Percentiles rank a stretch among this genome's conserved stretches.
Evolutionary conservation across 2,329 filamentous ascomycete species (phyloP).

Genomic region (Hypoxylon sp.): DNA sequence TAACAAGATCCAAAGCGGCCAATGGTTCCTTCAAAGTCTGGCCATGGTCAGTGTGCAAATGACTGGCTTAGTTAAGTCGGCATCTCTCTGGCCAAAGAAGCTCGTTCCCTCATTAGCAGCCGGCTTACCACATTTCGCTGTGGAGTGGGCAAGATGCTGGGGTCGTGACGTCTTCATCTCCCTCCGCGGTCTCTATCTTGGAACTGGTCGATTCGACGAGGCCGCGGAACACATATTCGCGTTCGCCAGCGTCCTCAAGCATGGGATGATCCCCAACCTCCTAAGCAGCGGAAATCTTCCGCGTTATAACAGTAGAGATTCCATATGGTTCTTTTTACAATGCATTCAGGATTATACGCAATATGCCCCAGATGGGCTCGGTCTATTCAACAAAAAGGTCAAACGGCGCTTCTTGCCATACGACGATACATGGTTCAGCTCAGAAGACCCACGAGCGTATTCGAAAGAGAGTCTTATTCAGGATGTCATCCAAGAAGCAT

Average conservation of each 20-base stretch:
- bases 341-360: slow-evolving; percentile 93
- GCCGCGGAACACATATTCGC: slow-evolving; percentile 95
- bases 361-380: slow-evolving; percentile 82
- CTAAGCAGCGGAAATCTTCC: slow-evolving; percentile 87
- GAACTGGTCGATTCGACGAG: slow-evolving; percentile 88
- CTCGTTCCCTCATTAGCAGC: slow-evolving; percentile 89
- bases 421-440: slow-evolving; percentile 93
- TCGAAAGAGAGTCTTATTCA: slow-evolving; percentile 85
- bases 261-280: slow-evolving; percentile 98
- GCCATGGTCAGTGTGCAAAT: slow-evolving; percentile 94
- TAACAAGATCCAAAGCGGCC: slow-evolving; percentile 81
- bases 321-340: slow-evolving; percentile 98
- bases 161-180: slow-evolving; percentile 98
- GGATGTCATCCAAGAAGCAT: slow-evolving; percentile 91
- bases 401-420: slow-evolving; percentile 92
- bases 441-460: slow-evolving; percentile 87
- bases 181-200: slow-evolving; percentile 89
- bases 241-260: slow-evolving; percentile 96
- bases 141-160: slow-evolving; percentile 97
- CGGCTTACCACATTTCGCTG: slow-evolving; percentile 92
- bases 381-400: slow-evolving; percentile 82
- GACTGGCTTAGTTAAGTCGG: slow-evolving; percentile 89
- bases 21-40: slow-evolving; percentile 89
- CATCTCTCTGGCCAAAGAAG: slow-evolving; percentile 89
- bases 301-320: slow-evolving; percentile 95